Conservation (phyloP, 1,284 basidiomycete species). For the Erythrobasidium hasegawianum region DNA sequence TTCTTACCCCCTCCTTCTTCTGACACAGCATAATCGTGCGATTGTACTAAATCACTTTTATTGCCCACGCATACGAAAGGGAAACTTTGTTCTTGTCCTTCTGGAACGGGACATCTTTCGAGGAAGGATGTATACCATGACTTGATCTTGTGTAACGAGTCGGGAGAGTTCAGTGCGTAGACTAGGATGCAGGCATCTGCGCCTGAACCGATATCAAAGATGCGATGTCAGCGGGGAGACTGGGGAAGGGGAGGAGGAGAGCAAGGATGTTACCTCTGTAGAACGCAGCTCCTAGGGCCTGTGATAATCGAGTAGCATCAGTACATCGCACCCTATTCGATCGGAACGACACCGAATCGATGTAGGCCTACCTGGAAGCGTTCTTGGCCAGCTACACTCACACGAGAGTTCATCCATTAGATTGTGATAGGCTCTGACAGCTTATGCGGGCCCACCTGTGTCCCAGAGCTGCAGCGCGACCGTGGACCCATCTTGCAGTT, state of each 20-base stretch:
- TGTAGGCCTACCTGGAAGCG: conserved; percentile 69
- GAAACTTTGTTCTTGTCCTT: conserved; percentile 59
- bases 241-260: not conserved
- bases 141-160: conserved; percentile 59
- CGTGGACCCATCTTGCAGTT: not conserved
- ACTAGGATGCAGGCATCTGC: conserved; percentile 74
- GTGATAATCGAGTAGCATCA: not conserved
- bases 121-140: conserved; percentile 74
- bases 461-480: conserved; percentile 75
- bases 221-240: too few species aligned
- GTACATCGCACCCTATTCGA: not conserved
- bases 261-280: conserved; percentile 56
- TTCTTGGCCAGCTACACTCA: conserved; percentile 67
- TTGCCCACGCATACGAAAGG: conserved; percentile 74
- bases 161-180: conserved; percentile 66
- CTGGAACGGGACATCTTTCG: conserved; percentile 60
- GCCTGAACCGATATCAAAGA: too few species aligned
- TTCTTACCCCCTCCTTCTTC: too few species aligned
- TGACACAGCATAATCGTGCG: not conserved
- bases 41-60: conserved; percentile 61
- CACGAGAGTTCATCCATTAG: too few species aligned
- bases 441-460: conserved; percentile 45
- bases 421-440: too few species aligned
- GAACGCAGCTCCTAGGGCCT: conserved; percentile 64
- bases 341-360: not conserved